Evolutionary conservation across 2,329 filamentous ascomycete species (phyloP).

Genomic region (Penicillium sp.): DNA sequence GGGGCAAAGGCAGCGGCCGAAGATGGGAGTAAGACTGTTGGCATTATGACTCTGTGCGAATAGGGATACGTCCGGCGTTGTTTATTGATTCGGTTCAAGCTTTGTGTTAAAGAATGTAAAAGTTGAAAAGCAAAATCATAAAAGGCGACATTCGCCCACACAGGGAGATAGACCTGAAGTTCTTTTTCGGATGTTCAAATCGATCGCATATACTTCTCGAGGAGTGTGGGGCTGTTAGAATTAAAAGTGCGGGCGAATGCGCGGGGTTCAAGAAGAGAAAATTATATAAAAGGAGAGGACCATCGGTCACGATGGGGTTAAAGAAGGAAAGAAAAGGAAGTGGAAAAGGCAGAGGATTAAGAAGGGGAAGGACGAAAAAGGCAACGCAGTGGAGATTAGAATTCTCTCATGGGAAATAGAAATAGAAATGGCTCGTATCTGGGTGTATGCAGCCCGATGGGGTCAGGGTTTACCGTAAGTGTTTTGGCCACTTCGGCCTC

Average conservation of each 20-base stretch:
- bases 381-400: constrained; percentile 16
- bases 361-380: constrained; percentile 15
- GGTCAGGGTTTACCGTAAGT: constrained; percentile 8
- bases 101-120: constrained; percentile 40
- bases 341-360: constrained; percentile 13
- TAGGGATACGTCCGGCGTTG: constrained; percentile 43
- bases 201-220: constrained; percentile 16
- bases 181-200: constrained; percentile 1
- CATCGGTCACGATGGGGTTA: constrained; percentile 13
- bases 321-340: constrained; percentile 12
- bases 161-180: constrained; percentile 4
- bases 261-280: constrained; percentile 23
- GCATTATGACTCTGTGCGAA: constrained; percentile 64
- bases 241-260: constrained; percentile 35
- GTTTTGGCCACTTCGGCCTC: constrained; percentile 13
- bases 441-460: constrained; percentile 15
- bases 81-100: constrained; percentile 25
- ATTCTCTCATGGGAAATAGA: background rate
- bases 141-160: constrained; percentile 40
- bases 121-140: constrained; percentile 26
- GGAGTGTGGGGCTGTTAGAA: constrained; percentile 12
- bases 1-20: constrained; percentile 96
- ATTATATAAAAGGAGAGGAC: constrained; percentile 25
- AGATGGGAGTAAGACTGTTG: constrained; percentile 85
- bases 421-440: constrained; percentile 2